Percentiles rank a stretch among this genome's conserved stretches.
Evolutionary conservation across 2,329 filamentous ascomycete genomes (phyloP).

Genomic region (Volutella citrinella): DNA sequence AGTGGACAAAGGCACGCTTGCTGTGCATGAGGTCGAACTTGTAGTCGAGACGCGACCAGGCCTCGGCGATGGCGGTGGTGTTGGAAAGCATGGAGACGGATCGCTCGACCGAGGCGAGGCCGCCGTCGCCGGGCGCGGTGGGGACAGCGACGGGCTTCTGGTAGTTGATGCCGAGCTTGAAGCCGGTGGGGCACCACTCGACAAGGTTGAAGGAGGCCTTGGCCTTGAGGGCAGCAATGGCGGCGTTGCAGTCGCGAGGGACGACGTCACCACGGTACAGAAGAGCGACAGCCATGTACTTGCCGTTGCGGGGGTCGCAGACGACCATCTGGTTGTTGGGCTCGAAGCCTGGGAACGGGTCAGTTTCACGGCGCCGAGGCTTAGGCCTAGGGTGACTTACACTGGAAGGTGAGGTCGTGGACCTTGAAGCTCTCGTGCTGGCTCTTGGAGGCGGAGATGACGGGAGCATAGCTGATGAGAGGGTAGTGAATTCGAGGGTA

Average conservation of each 20-base stretch:
- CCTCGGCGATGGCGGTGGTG: constrained; percentile 71
- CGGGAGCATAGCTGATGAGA: constrained; percentile 69
- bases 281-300: constrained; percentile 73
- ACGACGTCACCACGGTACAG: constrained; percentile 71
- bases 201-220: constrained; percentile 72
- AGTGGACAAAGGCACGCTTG: constrained; percentile 74
- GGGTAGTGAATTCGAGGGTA: constrained; percentile 75
- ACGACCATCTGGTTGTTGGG: constrained; percentile 79
- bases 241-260: constrained; percentile 65
- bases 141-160: constrained; percentile 63
- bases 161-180: constrained; percentile 76
- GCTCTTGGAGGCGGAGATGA: constrained; percentile 71
- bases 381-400: constrained; percentile 41
- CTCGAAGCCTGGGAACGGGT: constrained; percentile 59
- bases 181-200: constrained; percentile 73
- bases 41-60: constrained; percentile 69
- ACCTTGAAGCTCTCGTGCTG: constrained; percentile 87
- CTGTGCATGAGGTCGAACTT: constrained; percentile 79
- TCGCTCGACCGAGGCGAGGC: constrained; percentile 60
- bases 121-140: constrained; percentile 50
- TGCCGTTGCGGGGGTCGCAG: constrained; percentile 70
- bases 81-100: constrained; percentile 71
- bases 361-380: constrained; percentile 16
- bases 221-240: constrained; percentile 65
- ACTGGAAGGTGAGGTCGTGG: constrained; percentile 71